Conservation (phyloP, 164 flowering plant genomes). For the Annona squamosa region DNA sequence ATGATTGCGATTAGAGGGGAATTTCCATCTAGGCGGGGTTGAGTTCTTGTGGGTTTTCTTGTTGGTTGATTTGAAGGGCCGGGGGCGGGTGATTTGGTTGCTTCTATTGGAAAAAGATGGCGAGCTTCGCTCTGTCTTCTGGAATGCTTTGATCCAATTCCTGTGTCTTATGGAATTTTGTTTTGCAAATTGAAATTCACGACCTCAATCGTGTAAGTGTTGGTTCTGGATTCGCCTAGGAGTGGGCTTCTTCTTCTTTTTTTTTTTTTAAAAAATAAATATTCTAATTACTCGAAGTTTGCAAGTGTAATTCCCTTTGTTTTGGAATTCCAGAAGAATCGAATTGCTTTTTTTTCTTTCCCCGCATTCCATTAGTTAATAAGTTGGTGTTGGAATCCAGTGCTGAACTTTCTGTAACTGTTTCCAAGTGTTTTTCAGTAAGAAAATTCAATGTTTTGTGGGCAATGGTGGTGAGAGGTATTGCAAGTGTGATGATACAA, state of each 20-base stretch:
- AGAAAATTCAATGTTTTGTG: constrained; percentile 10
- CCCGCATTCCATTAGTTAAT: neutral
- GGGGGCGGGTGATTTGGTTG: constrained; percentile 6
- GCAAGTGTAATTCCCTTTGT: neutral
- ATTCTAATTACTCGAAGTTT: neutral
- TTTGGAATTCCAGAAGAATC: neutral
- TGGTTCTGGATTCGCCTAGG: neutral
- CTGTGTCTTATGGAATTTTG: neutral
- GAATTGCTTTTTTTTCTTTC: neutral
- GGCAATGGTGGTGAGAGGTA: constrained; percentile 14
- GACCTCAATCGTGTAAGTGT: neutral
- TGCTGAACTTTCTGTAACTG: constrained; percentile 7
- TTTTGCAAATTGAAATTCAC: neutral
- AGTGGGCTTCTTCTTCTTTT: neutral
- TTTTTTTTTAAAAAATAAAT: neutral
- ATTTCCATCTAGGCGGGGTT: constrained; percentile 4
- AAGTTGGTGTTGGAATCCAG: neutral
- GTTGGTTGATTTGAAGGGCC: constrained; percentile 4
- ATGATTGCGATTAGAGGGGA: constrained; percentile 1
- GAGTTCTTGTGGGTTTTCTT: constrained; percentile 1
- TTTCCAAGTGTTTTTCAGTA: neutral
- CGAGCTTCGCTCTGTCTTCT: constrained; percentile 7
- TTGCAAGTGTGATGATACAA: constrained; percentile 22
- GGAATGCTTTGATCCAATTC: neutral
- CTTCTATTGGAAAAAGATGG: constrained; percentile 9